Evolutionary conservation across 1,139 yeast genomes (phyloP), one percentile per base, ranked within the genome.

Genomic region (Sugiyamaella castrensis): DNA sequence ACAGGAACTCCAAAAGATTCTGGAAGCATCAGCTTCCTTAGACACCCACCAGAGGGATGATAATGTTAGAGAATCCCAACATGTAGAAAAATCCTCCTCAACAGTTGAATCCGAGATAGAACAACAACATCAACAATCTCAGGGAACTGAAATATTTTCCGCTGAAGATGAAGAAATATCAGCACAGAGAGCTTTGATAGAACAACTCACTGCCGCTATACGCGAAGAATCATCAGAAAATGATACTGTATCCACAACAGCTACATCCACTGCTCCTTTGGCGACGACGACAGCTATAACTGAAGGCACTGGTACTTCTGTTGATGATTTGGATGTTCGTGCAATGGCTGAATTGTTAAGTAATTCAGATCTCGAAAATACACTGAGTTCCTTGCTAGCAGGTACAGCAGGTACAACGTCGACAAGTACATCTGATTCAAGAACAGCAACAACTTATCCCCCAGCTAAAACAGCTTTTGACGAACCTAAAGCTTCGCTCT

Each of bases 401-500:
- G n/a, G 35, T 28, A 4, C 29, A n/a, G 8, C 34, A 8, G 31
- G 30, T 27, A 33, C 28, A 12, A 8, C 31, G 8, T 24, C 33
- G 8, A 16, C 32, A 24, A 19, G 31, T 12, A 16, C 24, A 10
- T 35, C 47, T 12, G 16, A 40, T 28, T 16, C 44, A 31, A 12
- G 36, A 19, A 16, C 37, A 39, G 33, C 48, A 32, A 16, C 19
- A 35, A 5, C 28, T 34, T 29, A n/a, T 28, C 31, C 30, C 15
- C 8, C 15, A 28, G 5, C n/a, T 19, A 24, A 8, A 28, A 35
- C 40, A 32, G 8, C 45, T 7, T 33, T 16, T 8, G 24, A 15
- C 2, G 29, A 36, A 19, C 38, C 48, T 29, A 37, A 24, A 13
- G 12, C 42, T 16, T 40, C 42, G 31, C 58, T 79, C 45, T 76